phyloP scores from a whole-genome alignment of 495 filamentous ascomycete species.

The Aeminium ludgeri region DNA sequence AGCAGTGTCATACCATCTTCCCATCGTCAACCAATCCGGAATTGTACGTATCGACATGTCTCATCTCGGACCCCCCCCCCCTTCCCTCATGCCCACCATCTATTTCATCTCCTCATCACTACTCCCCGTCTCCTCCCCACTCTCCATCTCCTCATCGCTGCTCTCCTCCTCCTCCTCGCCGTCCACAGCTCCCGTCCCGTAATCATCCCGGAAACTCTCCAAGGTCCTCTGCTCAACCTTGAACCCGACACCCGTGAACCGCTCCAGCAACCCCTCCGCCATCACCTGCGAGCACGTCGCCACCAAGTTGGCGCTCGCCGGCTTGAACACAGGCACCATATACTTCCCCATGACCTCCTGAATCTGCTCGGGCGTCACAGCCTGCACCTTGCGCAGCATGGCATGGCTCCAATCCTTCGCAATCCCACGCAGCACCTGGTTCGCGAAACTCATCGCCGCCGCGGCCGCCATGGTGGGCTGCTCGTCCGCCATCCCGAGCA shows the following conservation, averaged over 20 bases:
- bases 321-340: constrained; percentile 60
- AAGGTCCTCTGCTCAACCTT: constrained; percentile 57
- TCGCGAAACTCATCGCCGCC: constrained; percentile 64
- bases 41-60: too few relatives aligned
- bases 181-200: constrained; percentile 59
- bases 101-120: too few relatives aligned
- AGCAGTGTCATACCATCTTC: too few relatives aligned
- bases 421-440: constrained; percentile 59
- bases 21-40: too few relatives aligned
- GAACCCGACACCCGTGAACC: constrained; percentile 60
- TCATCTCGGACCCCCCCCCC: too few relatives aligned
- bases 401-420: constrained; percentile 61
- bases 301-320: constrained; percentile 62
- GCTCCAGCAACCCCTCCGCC: constrained; percentile 58
- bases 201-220: constrained; percentile 75
- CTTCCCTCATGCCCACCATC: too few relatives aligned
- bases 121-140: constrained; percentile 15
- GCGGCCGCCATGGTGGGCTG: constrained; percentile 68
- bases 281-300: constrained; percentile 78
- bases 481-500: constrained; percentile 67
- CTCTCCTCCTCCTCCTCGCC: constrained; percentile 51
- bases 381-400: constrained; percentile 58
- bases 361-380: constrained; percentile 61
- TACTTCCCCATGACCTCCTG: constrained; percentile 55
- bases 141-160: constrained; percentile 32